A percentile compares a stretch with the other conserved stretches of the same genome.
phyloP scores from a whole-genome alignment of 2,329 filamentous ascomycete species.

The Alternaria triticimaculans region DNA sequence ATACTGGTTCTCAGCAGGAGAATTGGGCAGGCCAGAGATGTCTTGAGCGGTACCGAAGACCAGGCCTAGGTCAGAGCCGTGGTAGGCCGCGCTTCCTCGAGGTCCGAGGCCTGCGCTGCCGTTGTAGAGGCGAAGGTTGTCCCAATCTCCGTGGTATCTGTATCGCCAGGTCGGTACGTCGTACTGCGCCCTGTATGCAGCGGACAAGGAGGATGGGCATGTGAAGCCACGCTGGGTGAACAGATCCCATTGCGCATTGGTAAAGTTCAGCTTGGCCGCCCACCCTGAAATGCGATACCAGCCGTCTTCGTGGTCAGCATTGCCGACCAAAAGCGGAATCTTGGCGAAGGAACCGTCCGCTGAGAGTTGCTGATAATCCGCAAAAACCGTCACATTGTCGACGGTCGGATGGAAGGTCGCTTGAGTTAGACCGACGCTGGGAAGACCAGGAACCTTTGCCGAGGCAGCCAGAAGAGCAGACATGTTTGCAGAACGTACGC shows the following conservation, averaged over 20 bases:
- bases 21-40: slow-evolving; percentile 30
- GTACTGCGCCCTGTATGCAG: slow-evolving; percentile 28
- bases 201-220: slow-evolving; percentile 28
- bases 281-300: slow-evolving; percentile 38
- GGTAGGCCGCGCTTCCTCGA: slow-evolving; percentile 46
- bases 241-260: slow-evolving; percentile 31
- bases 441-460: slow-evolving; percentile 33
- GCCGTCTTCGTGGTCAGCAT: slow-evolving; percentile 34
- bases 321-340: slow-evolving; percentile 32
- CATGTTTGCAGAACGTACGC: slow-evolving; percentile 43
- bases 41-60: slow-evolving; percentile 44
- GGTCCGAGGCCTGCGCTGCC: slow-evolving; percentile 29
- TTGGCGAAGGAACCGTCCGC: slow-evolving; percentile 30
- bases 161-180: slow-evolving; percentile 48
- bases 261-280: slow-evolving; percentile 27
- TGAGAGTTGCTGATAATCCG: slow-evolving; percentile 35
- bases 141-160: slow-evolving; percentile 46
- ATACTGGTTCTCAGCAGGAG: slow-evolving; percentile 37
- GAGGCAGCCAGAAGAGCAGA: slow-evolving; percentile 32
- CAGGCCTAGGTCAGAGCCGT: slow-evolving; percentile 45
- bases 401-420: slow-evolving; percentile 41
- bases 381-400: slow-evolving; percentile 40
- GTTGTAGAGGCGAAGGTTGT: slow-evolving; percentile 44
- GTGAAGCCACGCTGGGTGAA: slow-evolving; percentile 34
- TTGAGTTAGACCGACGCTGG: slow-evolving; percentile 30